phyloP scores from a whole-genome alignment of 2,329 filamentous ascomycete species.

The Fusarium poae region DNA sequence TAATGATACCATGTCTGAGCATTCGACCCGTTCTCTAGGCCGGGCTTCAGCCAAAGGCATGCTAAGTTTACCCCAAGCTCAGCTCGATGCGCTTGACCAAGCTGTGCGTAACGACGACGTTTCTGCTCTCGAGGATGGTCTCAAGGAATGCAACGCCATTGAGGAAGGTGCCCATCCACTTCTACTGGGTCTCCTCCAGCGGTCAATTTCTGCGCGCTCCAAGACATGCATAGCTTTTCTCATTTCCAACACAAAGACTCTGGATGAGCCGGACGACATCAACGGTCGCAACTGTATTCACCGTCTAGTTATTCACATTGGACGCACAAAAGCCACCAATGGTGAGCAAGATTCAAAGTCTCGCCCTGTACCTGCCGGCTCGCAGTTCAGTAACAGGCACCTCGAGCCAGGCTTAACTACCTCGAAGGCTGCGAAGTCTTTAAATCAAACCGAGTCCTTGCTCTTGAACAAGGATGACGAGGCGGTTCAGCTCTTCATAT shows the following conservation, averaged over 20 bases:
- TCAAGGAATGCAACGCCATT: conserved; percentile 68
- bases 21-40: conserved; percentile 81
- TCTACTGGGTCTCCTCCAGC: conserved; percentile 84
- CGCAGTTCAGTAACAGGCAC: conserved; percentile 75
- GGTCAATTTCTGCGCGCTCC: conserved; percentile 78
- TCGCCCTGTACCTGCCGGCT: conserved; percentile 62
- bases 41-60: conserved; percentile 81
- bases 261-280: conserved; percentile 92
- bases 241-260: conserved; percentile 73
- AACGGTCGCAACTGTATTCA: conserved; percentile 95
- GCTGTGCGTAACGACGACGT: conserved; percentile 78
- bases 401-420: conserved; percentile 83
- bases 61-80: conserved; percentile 75
- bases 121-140: conserved; percentile 65
- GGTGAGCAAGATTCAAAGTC: conserved; percentile 66
- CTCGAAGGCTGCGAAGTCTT: conserved; percentile 68
- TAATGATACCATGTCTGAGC: conserved; percentile 80
- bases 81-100: conserved; percentile 79
- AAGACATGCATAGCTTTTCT: conserved; percentile 79
- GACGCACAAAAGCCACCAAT: conserved; percentile 72
- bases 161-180: conserved; percentile 68
- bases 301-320: conserved; percentile 90
- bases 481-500: conserved; percentile 75
- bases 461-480: conserved; percentile 78
- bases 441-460: conserved; percentile 75